Evolutionary conservation across 1,139 yeast species (phyloP).

Genomic region (Candida sp.): DNA sequence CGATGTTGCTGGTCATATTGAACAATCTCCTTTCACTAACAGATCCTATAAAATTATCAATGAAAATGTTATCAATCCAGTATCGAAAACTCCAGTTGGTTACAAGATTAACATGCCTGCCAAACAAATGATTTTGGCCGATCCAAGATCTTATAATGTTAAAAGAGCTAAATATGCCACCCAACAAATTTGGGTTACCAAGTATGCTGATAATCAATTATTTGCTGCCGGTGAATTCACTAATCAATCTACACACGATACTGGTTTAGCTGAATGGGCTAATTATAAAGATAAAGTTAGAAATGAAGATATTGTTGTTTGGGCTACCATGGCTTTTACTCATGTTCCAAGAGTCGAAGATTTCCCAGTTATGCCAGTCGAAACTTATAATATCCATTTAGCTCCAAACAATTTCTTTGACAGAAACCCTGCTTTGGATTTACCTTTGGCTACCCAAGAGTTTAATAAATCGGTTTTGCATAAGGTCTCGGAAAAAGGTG

Average conservation of each 20-base stretch:
- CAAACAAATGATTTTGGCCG: slow-evolving; percentile 71
- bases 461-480: slow-evolving; percentile 67
- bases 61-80: slow-evolving; percentile 73
- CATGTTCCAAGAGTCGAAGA: slow-evolving; percentile 89
- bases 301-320: slow-evolving; percentile 76
- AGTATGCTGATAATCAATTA: slow-evolving; percentile 63
- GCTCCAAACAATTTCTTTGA: slow-evolving; percentile 79
- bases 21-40: slow-evolving; percentile 73
- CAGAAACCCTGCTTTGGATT: slow-evolving; percentile 78
- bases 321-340: slow-evolving; percentile 87
- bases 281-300: slow-evolving; percentile 69
- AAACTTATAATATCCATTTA: slow-evolving; percentile 64
- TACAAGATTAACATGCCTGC: slow-evolving; percentile 81
- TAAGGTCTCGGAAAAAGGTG: slow-evolving; percentile 18
- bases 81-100: slow-evolving; percentile 76
- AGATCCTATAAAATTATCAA: slow-evolving; percentile 78
- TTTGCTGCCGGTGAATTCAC: slow-evolving; percentile 81
- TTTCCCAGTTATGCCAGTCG: slow-evolving; percentile 93
- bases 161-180: slow-evolving; percentile 73
- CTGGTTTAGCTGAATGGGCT: slow-evolving; percentile 66
- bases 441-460: slow-evolving; percentile 69
- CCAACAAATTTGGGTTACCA: slow-evolving; percentile 74
- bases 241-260: slow-evolving; percentile 64
- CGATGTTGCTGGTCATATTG: slow-evolving; percentile 71
- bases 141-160: slow-evolving; percentile 55